Percentiles rank a stretch among this genome's conserved stretches.
Conservation (phyloP, 106 monocot genomes). For the Dendrobium chrysotoxum region DNA sequence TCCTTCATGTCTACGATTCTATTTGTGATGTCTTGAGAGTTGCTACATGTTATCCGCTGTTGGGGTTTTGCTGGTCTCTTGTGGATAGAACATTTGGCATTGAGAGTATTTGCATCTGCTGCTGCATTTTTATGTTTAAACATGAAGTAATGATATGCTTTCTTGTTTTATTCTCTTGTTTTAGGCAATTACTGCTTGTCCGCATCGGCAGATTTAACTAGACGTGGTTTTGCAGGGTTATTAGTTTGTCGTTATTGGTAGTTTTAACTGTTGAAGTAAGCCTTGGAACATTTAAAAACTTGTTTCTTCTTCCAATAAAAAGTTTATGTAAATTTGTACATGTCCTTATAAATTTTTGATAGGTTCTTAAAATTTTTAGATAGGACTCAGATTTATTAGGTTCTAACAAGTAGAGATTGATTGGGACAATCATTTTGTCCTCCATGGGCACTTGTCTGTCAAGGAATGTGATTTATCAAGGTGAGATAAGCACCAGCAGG, state of each 20-base stretch:
- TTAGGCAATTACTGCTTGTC: background rate
- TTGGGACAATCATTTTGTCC: too few relatives aligned
- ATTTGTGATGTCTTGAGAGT: background rate
- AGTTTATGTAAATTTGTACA: too few relatives aligned
- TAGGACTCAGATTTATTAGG: too few relatives aligned
- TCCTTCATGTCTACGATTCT: background rate
- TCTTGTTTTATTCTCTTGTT: background rate
- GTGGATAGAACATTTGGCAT: background rate
- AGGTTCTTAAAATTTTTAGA: too few relatives aligned
- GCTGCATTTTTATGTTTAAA: constrained; percentile 1
- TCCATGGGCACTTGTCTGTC: too few relatives aligned
- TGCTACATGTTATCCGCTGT: background rate
- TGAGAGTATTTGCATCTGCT: background rate
- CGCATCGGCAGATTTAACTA: background rate
- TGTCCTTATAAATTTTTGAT: too few relatives aligned
- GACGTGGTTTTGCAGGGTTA: background rate
- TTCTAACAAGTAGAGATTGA: too few relatives aligned
- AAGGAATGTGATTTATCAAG: too few relatives aligned
- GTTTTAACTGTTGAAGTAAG: too few relatives aligned
- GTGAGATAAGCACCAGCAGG: too few relatives aligned
- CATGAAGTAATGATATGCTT: background rate
- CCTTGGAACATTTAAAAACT: too few relatives aligned
- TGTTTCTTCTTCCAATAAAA: too few relatives aligned
- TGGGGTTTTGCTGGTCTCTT: background rate
- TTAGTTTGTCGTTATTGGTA: background rate